phyloP scores from a whole-genome alignment of 2,329 filamentous ascomycete genomes.

The Knoxdaviesia proteae region DNA sequence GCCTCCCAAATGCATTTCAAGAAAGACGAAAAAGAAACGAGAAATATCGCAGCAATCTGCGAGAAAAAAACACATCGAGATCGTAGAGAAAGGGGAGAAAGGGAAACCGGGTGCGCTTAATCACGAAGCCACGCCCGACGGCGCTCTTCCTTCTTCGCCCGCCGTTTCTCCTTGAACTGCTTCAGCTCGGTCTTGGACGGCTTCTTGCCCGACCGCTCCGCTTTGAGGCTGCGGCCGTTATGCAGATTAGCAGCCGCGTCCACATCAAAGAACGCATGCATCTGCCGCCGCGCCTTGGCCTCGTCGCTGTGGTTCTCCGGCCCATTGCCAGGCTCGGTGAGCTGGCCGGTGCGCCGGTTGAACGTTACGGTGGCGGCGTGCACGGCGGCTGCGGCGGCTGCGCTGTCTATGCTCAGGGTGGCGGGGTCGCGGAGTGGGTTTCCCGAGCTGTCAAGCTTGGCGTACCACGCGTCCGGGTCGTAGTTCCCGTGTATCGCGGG shows the following conservation, averaged over 20 bases:
- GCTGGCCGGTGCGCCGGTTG: constrained; percentile 76
- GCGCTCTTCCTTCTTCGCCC: constrained; percentile 85
- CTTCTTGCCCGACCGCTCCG: constrained; percentile 71
- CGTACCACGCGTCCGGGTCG: constrained; percentile 90
- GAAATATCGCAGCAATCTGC: constrained; percentile 1
- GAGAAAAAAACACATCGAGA: neutral
- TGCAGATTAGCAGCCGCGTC: constrained; percentile 83
- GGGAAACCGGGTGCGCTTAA: constrained; percentile 21
- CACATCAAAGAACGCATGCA: constrained; percentile 91
- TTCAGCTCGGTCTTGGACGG: constrained; percentile 72
- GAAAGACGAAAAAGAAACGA: neutral
- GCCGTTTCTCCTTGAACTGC: constrained; percentile 75
- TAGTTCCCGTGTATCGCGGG: constrained; percentile 92
- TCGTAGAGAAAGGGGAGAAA: neutral
- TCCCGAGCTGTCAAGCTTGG: constrained; percentile 23
- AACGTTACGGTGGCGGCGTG: constrained; percentile 59
- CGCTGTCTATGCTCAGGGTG: neutral
- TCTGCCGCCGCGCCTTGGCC: constrained; percentile 68
- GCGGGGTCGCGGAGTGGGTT: constrained; percentile 13
- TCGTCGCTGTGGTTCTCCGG: constrained; percentile 70
- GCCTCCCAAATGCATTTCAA: neutral
- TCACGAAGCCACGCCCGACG: constrained; percentile 76
- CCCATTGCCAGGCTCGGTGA: constrained; percentile 45
- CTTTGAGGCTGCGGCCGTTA: constrained; percentile 75
- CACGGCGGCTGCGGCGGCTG: constrained; percentile 9